Percentiles rank a stretch among this genome's conserved stretches.
Evolutionary conservation across 176 grass and related monocot species (phyloP).

Genomic region (Miscanthus lutarioriparius): DNA sequence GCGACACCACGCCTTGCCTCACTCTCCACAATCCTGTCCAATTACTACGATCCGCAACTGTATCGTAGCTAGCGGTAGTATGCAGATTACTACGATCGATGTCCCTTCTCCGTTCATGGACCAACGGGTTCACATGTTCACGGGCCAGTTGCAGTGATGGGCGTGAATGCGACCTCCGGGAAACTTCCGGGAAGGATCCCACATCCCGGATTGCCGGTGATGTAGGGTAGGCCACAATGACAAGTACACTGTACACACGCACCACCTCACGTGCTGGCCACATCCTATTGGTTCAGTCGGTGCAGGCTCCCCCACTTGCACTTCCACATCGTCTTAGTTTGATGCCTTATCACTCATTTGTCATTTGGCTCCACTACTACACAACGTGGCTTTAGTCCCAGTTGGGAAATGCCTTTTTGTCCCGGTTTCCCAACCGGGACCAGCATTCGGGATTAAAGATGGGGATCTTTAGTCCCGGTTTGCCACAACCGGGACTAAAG

Average conservation of each 20-base stretch:
- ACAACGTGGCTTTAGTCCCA: no score
- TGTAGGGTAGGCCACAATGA: not conserved
- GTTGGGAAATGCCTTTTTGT: no score
- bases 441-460: no score
- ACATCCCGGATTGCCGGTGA: not conserved
- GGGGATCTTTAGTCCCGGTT: no score
- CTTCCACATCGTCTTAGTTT: no score
- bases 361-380: not conserved
- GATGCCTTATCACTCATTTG: no score
- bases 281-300: not conserved
- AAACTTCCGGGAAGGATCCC: conserved; percentile 53
- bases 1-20: not conserved
- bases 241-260: not conserved
- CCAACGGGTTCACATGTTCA: not conserved
- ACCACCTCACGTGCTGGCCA: not conserved
- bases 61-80: no score
- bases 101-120: not conserved
- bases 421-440: no score
- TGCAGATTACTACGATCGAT: no score
- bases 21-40: not conserved
- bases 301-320: not conserved
- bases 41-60: not conserved
- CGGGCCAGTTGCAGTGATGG: not conserved
- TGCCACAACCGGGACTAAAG: no score
- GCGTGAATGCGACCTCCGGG: conserved; percentile 7